Evolutionary conservation across 169 alveolate genomes (phyloP).

Genomic region (Babesia caballi): DNA sequence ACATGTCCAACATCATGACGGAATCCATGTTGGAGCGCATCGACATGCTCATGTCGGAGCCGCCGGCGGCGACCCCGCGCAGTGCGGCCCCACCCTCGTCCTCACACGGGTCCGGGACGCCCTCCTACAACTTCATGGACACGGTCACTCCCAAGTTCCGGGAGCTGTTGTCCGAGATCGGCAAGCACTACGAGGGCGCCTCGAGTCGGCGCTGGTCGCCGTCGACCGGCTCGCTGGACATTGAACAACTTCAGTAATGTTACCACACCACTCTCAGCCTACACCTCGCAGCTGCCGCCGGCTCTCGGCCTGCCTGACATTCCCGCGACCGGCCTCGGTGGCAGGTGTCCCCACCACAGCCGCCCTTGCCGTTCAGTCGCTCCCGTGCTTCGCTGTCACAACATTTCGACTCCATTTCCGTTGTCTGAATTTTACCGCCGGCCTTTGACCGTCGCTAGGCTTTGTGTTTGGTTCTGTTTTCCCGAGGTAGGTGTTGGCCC

Average conservation of each 20-base stretch:
- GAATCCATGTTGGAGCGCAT: slow-evolving; percentile 11
- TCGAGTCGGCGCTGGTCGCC: background rate
- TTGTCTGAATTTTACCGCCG: background rate
- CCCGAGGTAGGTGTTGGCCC: background rate
- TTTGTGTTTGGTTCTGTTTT: background rate
- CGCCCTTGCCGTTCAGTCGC: background rate
- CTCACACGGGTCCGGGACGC: background rate
- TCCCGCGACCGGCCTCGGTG: slow-evolving; percentile 11
- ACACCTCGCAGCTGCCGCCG: too few species aligned
- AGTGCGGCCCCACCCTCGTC: background rate
- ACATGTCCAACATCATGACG: slow-evolving; percentile 5
- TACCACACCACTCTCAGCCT: too few species aligned
- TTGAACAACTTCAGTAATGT: background rate
- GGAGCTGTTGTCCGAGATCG: slow-evolving; percentile 47
- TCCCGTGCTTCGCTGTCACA: background rate
- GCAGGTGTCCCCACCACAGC: slow-evolving; percentile 7
- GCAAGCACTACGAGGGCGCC: slow-evolving; percentile 35
- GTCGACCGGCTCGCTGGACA: background rate
- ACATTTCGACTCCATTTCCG: background rate
- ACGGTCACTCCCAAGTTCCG: slow-evolving; percentile 52
- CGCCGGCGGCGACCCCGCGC: background rate
- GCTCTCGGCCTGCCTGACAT: background rate
- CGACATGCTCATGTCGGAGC: slow-evolving; percentile 8
- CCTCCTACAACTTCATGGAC: background rate
- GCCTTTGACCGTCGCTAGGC: background rate